A percentile compares a stretch with the other conserved stretches of the same genome.
phyloP scores from a whole-genome alignment of 345 rosid genomes.

The Ricinus communis region DNA sequence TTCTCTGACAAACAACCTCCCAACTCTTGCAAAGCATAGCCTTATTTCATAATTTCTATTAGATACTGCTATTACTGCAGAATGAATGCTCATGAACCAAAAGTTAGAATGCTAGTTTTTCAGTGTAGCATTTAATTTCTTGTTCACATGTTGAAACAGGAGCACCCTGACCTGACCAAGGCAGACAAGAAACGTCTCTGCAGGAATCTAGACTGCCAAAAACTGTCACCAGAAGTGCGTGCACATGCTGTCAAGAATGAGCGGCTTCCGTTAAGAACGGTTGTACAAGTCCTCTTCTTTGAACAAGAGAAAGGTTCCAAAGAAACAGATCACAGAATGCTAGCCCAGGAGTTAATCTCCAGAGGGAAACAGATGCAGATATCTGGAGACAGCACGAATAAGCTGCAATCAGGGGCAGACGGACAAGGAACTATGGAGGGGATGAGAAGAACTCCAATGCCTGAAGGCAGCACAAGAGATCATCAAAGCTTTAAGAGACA shows the following conservation, averaged over 20 bases:
- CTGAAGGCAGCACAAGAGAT: conserved; percentile 32
- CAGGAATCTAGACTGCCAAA: conserved; percentile 86
- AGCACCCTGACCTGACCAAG: conserved; percentile 82
- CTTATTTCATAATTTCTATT: too few species aligned
- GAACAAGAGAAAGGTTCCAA: conserved; percentile 60
- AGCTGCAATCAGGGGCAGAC: conserved; percentile 31
- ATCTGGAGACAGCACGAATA: conserved; percentile 13
- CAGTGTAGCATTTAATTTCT: too few species aligned
- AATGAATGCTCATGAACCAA: too few species aligned
- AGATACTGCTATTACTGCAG: too few species aligned
- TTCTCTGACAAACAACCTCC: too few species aligned
- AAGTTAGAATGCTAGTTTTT: too few species aligned
- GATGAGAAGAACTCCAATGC: conserved; percentile 13
- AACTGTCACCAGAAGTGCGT: conserved; percentile 78
- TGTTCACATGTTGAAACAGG: conserved; percentile 38
- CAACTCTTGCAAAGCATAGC: too few species aligned
- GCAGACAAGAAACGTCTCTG: conserved; percentile 78
- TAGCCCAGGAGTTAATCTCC: conserved; percentile 20
- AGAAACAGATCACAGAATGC: conserved; percentile 18
- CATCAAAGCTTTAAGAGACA: conserved; percentile 25
- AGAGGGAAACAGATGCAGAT: conserved; percentile 31
- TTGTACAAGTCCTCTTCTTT: conserved; percentile 87
- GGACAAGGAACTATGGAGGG: conserved; percentile 15
- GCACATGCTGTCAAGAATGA: conserved; percentile 94
- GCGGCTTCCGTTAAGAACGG: conserved; percentile 87